Conservation (phyloP, 2,329 filamentous ascomycete genomes). For the Coniochaeta prunicola region DNA sequence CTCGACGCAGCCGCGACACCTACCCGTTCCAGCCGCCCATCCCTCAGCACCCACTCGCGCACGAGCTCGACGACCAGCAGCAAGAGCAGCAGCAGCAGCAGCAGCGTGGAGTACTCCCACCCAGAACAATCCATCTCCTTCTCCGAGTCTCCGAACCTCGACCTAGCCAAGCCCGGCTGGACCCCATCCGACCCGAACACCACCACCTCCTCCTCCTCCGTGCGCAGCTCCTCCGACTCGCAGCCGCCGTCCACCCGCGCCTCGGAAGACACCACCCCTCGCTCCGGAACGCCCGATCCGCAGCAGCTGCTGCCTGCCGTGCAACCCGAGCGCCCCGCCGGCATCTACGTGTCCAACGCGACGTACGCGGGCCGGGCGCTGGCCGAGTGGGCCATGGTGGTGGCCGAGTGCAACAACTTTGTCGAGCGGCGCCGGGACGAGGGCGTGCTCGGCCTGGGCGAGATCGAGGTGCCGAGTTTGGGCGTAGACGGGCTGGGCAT, state of each 20-base stretch:
- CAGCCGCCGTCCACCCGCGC: not conserved
- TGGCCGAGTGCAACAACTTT: constrained; percentile 75
- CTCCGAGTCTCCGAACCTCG: not conserved
- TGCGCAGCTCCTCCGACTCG: not conserved
- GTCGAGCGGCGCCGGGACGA: constrained; percentile 69
- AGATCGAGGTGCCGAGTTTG: constrained; percentile 63
- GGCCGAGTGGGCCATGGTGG: constrained; percentile 70
- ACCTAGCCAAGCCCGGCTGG: constrained; percentile 8
- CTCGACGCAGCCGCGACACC: not conserved
- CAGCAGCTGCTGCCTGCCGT: constrained; percentile 18
- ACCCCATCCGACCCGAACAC: constrained; percentile 17
- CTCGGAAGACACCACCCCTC: not conserved
- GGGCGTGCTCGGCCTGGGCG: constrained; percentile 57
- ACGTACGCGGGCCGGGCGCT: constrained; percentile 66
- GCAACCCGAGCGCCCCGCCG: constrained; percentile 38
- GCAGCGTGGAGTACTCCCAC: constrained; percentile 6
- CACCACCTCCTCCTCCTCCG: constrained; percentile 2
- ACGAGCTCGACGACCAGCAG: constrained; percentile 13
- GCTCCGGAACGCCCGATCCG: not conserved
- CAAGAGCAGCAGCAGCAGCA: constrained; percentile 12
- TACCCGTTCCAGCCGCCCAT: not conserved
- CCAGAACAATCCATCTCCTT: not conserved
- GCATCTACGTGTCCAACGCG: constrained; percentile 35
- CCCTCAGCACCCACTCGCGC: not conserved
- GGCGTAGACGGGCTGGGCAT: constrained; percentile 52